Evolutionary conservation across 192 early-diverging fungal genomes (phyloP), one percentile per base, ranked within the genome.

Genomic region (Coemansia sp.): DNA sequence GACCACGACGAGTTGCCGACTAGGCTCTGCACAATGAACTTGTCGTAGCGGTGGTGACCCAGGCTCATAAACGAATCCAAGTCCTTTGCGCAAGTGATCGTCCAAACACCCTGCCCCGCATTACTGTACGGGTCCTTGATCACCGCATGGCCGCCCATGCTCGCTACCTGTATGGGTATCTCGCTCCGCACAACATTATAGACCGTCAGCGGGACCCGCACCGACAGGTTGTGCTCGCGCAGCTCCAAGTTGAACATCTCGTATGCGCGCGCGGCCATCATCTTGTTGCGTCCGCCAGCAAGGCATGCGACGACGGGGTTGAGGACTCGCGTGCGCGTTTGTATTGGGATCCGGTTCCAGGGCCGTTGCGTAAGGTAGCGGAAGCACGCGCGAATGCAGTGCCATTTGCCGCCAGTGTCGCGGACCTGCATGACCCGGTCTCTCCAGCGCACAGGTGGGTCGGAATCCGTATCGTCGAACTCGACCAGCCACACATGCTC

Each of bases 71-170:
- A 95, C 16, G 83, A 78, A 34, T 88, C 77, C 30, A 95, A 79
- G 75, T 95, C 93, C 23, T 78, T 49, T 33, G 86, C 79, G 66
- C 88, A 91, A 30, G 92, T 94, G 67, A 95, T 95, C 11, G 93
- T 95, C 79, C 93, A 95, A 0, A 95, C 93, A 34, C 93, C 93
- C 78, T 95, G 93, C 41, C 91, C 92, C 12, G 92, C 92, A 70
- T 94, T 94, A 43, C 87, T 89, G 65, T 95, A 93, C n/a, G 93
- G 93, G 7, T 92, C 88, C 72, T 93, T 93, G 59, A 94, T 69
- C 3, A 93, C 91, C 26, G 88, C 92, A 77, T 94, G 92, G 9
- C 92, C 91, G 52, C 93, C 93, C 92, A 95, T 93, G 51, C 86
- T 87, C 71, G 89, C 85, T 8, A 95, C 48, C 91, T 90, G 93